Conservation (phyloP, 2,329 filamentous ascomycete species). For the Sarocladiaceae sp. region DNA sequence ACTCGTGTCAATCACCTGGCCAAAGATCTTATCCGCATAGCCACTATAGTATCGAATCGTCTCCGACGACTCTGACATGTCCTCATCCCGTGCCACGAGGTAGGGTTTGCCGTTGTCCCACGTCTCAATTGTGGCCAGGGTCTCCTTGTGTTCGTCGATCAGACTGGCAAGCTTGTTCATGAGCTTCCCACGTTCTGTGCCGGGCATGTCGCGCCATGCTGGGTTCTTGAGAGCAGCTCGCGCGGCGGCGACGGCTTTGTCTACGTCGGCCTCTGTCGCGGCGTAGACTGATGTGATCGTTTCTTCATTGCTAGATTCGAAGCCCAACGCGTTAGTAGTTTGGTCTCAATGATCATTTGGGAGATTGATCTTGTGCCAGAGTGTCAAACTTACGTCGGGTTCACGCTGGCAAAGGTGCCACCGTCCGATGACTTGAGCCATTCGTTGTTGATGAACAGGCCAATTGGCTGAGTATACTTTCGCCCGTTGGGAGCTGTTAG, state of each 20-base stretch:
- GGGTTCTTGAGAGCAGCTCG: conserved; percentile 60
- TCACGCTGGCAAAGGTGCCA: conserved; percentile 14
- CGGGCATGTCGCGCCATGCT: conserved; percentile 58
- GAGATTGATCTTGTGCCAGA: background rate
- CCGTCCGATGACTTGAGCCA: conserved; percentile 15
- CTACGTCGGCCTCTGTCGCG: conserved; percentile 16
- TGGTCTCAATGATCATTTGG: background rate
- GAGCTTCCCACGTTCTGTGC: conserved; percentile 60
- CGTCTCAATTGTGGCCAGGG: conserved; percentile 52
- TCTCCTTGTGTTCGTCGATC: conserved; percentile 55
- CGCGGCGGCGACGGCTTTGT: conserved; percentile 33
- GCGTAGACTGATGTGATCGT: conserved; percentile 15
- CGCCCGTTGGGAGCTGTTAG: conserved; percentile 18
- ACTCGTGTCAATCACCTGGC: conserved; percentile 64
- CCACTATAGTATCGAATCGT: conserved; percentile 64
- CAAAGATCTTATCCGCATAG: conserved; percentile 67
- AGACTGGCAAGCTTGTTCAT: conserved; percentile 66
- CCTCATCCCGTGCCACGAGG: conserved; percentile 21
- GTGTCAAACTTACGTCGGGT: conserved; percentile 15
- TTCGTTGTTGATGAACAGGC: conserved; percentile 20
- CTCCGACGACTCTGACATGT: conserved; percentile 37
- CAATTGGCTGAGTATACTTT: conserved; percentile 30
- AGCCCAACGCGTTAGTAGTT: no score
- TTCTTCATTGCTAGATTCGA: conserved; percentile 16
- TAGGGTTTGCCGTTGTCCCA: conserved; percentile 60